Evolutionary conservation across 1,139 yeast genomes (phyloP).

Genomic region (Pichia kudriavzevii): DNA sequence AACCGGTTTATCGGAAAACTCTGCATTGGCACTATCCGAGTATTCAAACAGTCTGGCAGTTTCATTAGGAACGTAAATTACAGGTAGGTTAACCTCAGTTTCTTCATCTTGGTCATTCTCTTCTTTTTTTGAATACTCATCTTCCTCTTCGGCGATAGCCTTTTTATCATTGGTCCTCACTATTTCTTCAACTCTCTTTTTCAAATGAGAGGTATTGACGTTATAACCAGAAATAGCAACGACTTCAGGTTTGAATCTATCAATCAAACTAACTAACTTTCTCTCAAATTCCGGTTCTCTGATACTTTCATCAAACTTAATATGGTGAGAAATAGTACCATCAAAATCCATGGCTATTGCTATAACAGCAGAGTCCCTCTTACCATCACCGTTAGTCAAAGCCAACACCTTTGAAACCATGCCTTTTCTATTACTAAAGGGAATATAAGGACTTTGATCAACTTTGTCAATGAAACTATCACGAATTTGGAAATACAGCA

Average conservation of each 20-base stretch:
- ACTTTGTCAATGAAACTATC: conserved; percentile 58
- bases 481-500: conserved; percentile 65
- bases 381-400: conserved; percentile 81
- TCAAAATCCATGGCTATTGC: conserved; percentile 73
- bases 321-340: conserved; percentile 69
- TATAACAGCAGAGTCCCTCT: conserved; percentile 75
- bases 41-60: conserved; percentile 85
- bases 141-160: conserved; percentile 30
- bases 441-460: conserved; percentile 91
- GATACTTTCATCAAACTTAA: conserved; percentile 64
- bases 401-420: conserved; percentile 81
- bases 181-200: conserved; percentile 49
- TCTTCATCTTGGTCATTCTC: conserved; percentile 31
- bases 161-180: conserved; percentile 49
- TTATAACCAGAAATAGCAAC: conserved; percentile 86
- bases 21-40: conserved; percentile 66
- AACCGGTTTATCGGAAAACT: conserved; percentile 82
- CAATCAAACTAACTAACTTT: conserved; percentile 48
- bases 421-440: conserved; percentile 69
- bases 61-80: conserved; percentile 83
- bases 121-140: conserved; percentile 29
- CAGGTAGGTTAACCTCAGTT: conserved; percentile 27
- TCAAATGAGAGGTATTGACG: conserved; percentile 59
- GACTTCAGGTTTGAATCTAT: conserved; percentile 67
- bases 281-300: conserved; percentile 48